Evolutionary conservation across 2,329 filamentous ascomycete species (phyloP), one percentile per base, ranked within the genome.

Genomic region (Beauveria scarabaeidicola): DNA sequence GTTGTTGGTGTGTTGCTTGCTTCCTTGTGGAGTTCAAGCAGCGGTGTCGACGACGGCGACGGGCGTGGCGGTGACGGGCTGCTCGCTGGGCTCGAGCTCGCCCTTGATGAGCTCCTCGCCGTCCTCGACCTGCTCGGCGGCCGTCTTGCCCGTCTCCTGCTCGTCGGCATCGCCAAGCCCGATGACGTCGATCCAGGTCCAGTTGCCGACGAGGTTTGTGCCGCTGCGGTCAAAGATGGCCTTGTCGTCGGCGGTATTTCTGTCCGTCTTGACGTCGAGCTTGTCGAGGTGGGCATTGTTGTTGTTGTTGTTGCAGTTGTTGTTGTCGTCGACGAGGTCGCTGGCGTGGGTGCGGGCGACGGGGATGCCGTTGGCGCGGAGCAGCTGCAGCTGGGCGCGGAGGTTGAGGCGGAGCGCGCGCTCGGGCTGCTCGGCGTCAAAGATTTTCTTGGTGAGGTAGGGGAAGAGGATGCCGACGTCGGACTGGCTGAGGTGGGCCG

Each of bases 381-480:
- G 65, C 6, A 84, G 69, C 69, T 87, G 83, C 52, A 85, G 71
- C 25, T 81, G 72, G 2, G 84, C 83, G 1, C 84, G 75, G 4
- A 82, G 72, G 63, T 87, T 87, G 2, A 87, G 73, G 21, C 81
- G 76, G 53, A 87, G 69, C 0, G 81, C 78, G 13, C 82, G 76
- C 67, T 85, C 83, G 0, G 84, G 84, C 55, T 82, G 76, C 51
- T 81, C 78, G 0, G 80, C 79, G 2, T 77, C 77, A 64, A 85
- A 83, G 9, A 86, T 77, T 64, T 77, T 79, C 66, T 78, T 81
- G 9, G 81, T 84, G 51, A 86, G 66, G 80, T 86, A 88, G 0
- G 90, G 90, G 68, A 95, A 95, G 23, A 96, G 74, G 25, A 94
- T 75, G 40, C 89, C 91, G 66, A 94, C 95, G 68, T 96, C 91